phyloP scores from a whole-genome alignment of 495 filamentous ascomycete genomes.

The Penicillium riverlandense region DNA sequence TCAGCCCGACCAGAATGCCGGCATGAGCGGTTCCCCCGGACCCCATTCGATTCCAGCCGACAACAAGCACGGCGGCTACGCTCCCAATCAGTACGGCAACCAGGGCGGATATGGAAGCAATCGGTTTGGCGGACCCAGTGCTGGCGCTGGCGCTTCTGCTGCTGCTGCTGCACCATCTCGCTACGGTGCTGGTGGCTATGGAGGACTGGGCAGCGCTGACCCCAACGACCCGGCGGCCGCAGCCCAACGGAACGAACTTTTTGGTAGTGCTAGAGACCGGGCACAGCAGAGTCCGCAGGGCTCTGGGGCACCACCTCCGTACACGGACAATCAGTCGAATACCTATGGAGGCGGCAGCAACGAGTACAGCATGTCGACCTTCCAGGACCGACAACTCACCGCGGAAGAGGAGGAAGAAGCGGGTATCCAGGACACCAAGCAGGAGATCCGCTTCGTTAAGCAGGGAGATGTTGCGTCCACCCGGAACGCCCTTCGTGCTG shows the following conservation, averaged over 20 bases:
- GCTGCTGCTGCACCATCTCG: constrained; percentile 28
- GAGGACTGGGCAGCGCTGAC: constrained; percentile 53
- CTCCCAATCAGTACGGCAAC: constrained; percentile 55
- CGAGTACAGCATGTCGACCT: constrained; percentile 51
- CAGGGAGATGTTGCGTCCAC: constrained; percentile 66
- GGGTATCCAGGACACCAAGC: constrained; percentile 59
- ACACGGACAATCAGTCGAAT: constrained; percentile 30
- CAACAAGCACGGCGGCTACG: constrained; percentile 45
- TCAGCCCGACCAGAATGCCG: constrained; percentile 28
- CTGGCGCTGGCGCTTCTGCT: constrained; percentile 20
- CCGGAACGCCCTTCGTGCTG: constrained; percentile 59
- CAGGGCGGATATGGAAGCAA: constrained; percentile 58
- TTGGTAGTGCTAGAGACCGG: constrained; percentile 56
- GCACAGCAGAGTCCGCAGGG: constrained; percentile 33
- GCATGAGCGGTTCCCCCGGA: constrained; percentile 19
- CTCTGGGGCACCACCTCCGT: constrained; percentile 31
- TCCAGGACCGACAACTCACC: constrained; percentile 62
- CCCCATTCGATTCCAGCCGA: constrained; percentile 37
- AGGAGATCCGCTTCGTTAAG: constrained; percentile 69
- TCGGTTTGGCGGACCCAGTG: constrained; percentile 43
- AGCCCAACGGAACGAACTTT: constrained; percentile 54
- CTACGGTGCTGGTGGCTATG: constrained; percentile 64
- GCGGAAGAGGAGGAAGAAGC: constrained; percentile 68
- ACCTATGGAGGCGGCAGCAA: constrained; percentile 43
- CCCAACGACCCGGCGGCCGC: constrained; percentile 43